A percentile compares a stretch with the other conserved stretches of the same genome.
Evolutionary conservation across 768 basidiomycete genomes (phyloP).

Genomic region (Leccinum boreale): DNA sequence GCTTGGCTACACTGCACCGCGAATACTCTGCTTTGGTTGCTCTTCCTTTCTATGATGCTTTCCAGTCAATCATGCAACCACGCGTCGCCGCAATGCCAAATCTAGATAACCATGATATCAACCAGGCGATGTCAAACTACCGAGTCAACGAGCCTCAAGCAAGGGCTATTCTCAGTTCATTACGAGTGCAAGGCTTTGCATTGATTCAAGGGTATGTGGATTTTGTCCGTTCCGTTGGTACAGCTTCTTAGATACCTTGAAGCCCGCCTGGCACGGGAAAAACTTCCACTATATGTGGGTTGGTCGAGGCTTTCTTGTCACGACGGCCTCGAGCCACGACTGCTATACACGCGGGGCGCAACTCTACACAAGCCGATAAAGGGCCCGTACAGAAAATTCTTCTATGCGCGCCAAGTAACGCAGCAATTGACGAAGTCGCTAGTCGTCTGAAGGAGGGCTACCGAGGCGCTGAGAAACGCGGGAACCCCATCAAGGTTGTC

Average conservation of each 20-base stretch:
- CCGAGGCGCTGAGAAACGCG: slow-evolving; percentile 50
- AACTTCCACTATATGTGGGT: slow-evolving; percentile 94
- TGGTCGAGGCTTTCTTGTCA: slow-evolving; percentile 81
- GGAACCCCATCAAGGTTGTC: slow-evolving; percentile 73
- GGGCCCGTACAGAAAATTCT: slow-evolving; percentile 67
- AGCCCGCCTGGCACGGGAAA: slow-evolving; percentile 97
- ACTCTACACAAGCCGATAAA: slow-evolving; percentile 38
- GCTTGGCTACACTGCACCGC: slow-evolving; percentile 86
- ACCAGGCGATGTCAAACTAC: slow-evolving; percentile 64
- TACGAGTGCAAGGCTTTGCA: slow-evolving; percentile 72
- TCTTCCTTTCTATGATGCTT: slow-evolving; percentile 79
- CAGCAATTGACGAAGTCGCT: slow-evolving; percentile 96
- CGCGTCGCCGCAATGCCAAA: slow-evolving; percentile 46
- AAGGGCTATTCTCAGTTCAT: slow-evolving; percentile 74
- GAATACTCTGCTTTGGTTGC: slow-evolving; percentile 88
- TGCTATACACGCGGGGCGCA: slow-evolving; percentile 47
- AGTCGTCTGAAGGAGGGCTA: slow-evolving; percentile 81
- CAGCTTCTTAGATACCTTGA: slow-evolving; percentile 27
- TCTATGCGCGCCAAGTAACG: slow-evolving; percentile 96
- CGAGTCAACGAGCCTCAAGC: slow-evolving; percentile 94
- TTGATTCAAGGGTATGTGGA: slow-evolving; percentile 89
- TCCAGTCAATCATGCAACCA: slow-evolving; percentile 66
- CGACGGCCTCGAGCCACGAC: slow-evolving; percentile 49
- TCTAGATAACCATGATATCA: slow-evolving; percentile 51
- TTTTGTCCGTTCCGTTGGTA: neutral